Conservation (phyloP, 1,284 basidiomycete species). For the Ustilago shanxiensis region DNA sequence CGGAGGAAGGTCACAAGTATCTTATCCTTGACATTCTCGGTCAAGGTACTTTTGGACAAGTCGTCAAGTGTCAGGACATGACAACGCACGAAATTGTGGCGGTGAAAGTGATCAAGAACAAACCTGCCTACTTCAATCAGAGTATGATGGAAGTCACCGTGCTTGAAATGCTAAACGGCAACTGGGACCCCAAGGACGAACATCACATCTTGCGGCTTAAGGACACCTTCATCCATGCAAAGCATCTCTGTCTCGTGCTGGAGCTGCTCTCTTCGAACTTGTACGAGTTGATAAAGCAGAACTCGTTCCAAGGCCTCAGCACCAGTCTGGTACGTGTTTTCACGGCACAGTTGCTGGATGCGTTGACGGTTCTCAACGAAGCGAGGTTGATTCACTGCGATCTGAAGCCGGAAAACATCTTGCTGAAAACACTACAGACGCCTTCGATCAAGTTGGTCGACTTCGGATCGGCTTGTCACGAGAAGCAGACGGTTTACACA, state of each 20-base stretch:
- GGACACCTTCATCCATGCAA: slow-evolving; percentile 96
- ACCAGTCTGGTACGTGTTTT: slow-evolving; percentile 98
- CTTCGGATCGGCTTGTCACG: slow-evolving; percentile 98
- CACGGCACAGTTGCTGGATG: slow-evolving; percentile 92
- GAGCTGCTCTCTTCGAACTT: slow-evolving; percentile 96
- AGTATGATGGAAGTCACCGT: slow-evolving; percentile 99
- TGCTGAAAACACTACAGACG: slow-evolving; percentile 79
- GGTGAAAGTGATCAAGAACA: slow-evolving; percentile 99
- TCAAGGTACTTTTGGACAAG: slow-evolving; percentile 98
- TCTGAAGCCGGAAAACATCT: slow-evolving; percentile 78
- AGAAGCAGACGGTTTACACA: slow-evolving; percentile 98
- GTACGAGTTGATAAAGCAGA: slow-evolving; percentile 99
- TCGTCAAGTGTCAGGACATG: slow-evolving; percentile 99
- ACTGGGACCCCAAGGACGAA: slow-evolving; percentile 84
- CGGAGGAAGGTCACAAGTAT: slow-evolving; percentile 77
- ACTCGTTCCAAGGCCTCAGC: slow-evolving; percentile 96
- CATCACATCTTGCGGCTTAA: slow-evolving; percentile 95
- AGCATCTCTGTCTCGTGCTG: slow-evolving; percentile 96
- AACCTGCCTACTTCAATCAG: slow-evolving; percentile 99
- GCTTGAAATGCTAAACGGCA: slow-evolving; percentile 78
- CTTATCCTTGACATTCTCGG: slow-evolving; percentile 97
- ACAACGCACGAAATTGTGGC: slow-evolving; percentile 98
- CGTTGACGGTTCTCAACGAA: slow-evolving; percentile 91
- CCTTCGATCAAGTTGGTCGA: slow-evolving; percentile 99
- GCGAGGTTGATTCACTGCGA: slow-evolving; percentile 97